Percentiles rank a stretch among this genome's conserved stretches.
Evolutionary conservation across 176 grass and related monocot genomes (phyloP).

Genomic region (Ampelocalamus luodianensis): DNA sequence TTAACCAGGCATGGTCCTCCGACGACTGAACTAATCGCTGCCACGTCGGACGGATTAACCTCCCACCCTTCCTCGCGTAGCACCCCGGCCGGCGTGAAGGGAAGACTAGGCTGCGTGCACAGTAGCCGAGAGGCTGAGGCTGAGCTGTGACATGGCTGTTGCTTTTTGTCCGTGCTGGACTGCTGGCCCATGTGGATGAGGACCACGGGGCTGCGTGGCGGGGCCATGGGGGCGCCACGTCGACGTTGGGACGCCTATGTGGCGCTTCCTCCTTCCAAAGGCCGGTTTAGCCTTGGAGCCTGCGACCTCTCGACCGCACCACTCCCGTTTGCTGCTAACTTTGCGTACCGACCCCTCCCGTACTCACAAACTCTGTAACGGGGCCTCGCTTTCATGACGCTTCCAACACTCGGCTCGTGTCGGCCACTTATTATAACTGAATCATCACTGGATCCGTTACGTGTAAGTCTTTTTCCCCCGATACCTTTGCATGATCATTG

Average conservation of each 20-base stretch:
- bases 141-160: slow-evolving; percentile 46
- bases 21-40: slow-evolving; percentile 12
- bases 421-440: neutral
- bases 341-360: neutral
- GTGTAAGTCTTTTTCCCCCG: neutral
- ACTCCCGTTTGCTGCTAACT: neutral
- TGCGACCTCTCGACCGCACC: neutral
- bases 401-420: neutral
- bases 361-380: neutral
- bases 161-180: neutral
- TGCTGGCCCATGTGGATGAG: slow-evolving; percentile 20
- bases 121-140: neutral
- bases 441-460: neutral
- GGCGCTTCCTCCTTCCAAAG: slow-evolving; percentile 61
- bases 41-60: slow-evolving; percentile 46
- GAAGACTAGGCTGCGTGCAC: neutral
- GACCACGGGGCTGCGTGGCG: neutral
- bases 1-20: neutral
- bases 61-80: neutral
- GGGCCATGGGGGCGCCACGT: slow-evolving; percentile 41
- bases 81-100: neutral
- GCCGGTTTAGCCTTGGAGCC: slow-evolving; percentile 23
- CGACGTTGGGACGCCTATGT: slow-evolving; percentile 25
- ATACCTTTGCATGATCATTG: neutral
- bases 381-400: no score